Conservation (phyloP, 208 protist genomes). For the Cochliopodium minus region DNA sequence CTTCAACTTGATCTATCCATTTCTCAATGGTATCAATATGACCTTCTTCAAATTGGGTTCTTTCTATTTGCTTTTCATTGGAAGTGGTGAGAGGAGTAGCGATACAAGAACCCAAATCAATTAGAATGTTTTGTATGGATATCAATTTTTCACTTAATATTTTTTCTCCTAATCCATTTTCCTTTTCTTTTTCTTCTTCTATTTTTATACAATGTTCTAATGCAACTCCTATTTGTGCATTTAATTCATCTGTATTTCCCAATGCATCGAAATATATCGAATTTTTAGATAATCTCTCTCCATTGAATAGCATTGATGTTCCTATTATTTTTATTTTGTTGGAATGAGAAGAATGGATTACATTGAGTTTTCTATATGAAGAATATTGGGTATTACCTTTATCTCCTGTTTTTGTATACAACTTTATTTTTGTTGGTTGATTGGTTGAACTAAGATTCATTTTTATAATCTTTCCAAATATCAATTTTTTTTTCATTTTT, state of each 20-base stretch:
- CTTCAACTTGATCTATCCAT: conserved; percentile 45
- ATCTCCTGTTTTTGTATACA: conserved; percentile 44
- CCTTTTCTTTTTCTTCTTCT: background rate
- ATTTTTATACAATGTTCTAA: background rate
- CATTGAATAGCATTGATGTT: conserved; percentile 36
- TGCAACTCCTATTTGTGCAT: conserved; percentile 32
- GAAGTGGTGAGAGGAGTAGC: conserved; percentile 34
- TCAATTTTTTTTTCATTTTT: too few species aligned
- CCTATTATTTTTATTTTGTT: too few species aligned
- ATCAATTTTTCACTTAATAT: conserved; percentile 23
- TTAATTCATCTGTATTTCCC: conserved; percentile 40
- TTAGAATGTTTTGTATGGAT: conserved; percentile 36
- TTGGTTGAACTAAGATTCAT: too few species aligned
- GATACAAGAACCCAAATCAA: conserved; percentile 42
- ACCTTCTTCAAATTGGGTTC: conserved; percentile 13
- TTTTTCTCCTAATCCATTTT: background rate
- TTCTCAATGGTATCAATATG: conserved; percentile 26
- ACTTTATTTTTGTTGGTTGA: conserved; percentile 16
- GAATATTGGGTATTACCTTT: too few species aligned
- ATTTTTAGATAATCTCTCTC: conserved; percentile 35
- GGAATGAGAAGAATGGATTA: too few species aligned
- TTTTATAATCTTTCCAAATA: too few species aligned
- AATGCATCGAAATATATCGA: conserved; percentile 44
- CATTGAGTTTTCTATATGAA: too few species aligned
- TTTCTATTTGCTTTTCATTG: conserved; percentile 16